phyloP scores from a whole-genome alignment of 2,329 filamentous ascomycete genomes.

The Ascochyta fabae region DNA sequence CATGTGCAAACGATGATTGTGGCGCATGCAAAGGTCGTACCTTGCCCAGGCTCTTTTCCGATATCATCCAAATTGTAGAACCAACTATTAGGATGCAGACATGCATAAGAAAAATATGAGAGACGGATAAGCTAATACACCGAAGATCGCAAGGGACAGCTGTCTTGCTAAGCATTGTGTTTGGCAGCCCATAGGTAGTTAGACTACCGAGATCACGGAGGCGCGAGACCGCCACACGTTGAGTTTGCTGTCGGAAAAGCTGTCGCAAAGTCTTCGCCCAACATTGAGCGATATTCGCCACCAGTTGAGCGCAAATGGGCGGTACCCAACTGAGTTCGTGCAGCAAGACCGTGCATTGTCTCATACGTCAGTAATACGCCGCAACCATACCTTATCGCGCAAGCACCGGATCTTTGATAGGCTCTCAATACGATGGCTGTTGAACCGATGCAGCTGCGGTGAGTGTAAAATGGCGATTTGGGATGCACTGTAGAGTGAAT shows the following conservation, averaged over 20 bases:
- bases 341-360: constrained; percentile 12
- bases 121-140: no score
- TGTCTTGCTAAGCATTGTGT: no score
- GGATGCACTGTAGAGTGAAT: background rate
- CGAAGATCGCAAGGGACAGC: no score
- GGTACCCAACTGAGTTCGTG: background rate
- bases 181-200: no score
- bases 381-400: constrained; percentile 19
- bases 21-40: background rate
- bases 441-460: background rate
- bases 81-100: no score
- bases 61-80: background rate
- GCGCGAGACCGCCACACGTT: background rate
- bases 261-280: constrained; percentile 9
- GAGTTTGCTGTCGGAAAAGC: background rate
- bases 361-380: constrained; percentile 19
- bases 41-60: background rate
- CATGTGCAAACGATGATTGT: constrained; percentile 1
- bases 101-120: no score
- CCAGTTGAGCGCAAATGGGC: constrained; percentile 7
- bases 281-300: constrained; percentile 22
- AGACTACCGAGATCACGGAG: no score
- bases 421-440: background rate
- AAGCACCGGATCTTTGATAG: background rate
- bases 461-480: background rate